A percentile compares a stretch with the other conserved stretches of the same genome.
Evolutionary conservation across 768 basidiomycete genomes (phyloP).

Genomic region (Russula compacta): DNA sequence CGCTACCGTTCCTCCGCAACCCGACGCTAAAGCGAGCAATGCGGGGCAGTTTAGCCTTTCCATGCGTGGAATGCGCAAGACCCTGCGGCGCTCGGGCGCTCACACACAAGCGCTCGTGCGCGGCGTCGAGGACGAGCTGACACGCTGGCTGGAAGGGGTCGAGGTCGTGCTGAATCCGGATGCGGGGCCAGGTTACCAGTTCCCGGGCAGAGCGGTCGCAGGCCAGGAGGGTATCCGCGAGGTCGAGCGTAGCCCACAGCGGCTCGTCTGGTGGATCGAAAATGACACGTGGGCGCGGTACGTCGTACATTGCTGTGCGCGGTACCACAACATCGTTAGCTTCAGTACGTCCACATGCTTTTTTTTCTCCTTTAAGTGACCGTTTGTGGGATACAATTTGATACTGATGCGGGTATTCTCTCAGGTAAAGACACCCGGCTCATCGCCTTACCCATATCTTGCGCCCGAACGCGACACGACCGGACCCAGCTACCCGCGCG

Average conservation of each 20-base stretch:
- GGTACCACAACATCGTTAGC: constrained; percentile 72
- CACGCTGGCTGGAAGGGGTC: constrained; percentile 51
- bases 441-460: constrained; percentile 71
- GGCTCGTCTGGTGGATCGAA: constrained; percentile 64
- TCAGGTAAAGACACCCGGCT: constrained; percentile 48
- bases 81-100: constrained; percentile 52
- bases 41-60: constrained; percentile 72
- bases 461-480: constrained; percentile 62
- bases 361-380: neutral
- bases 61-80: constrained; percentile 63
- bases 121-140: constrained; percentile 58
- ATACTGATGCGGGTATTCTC: neutral
- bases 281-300: constrained; percentile 72
- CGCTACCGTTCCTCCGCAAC: constrained; percentile 29
- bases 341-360: constrained; percentile 48
- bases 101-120: constrained; percentile 53
- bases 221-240: constrained; percentile 50
- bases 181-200: constrained; percentile 21
- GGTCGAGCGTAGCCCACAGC: constrained; percentile 52
- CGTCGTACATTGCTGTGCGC: constrained; percentile 73
- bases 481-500: constrained; percentile 36
- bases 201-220: constrained; percentile 42
- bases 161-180: constrained; percentile 48
- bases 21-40: constrained; percentile 44
- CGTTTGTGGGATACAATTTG: neutral